Evolutionary conservation across 2,329 filamentous ascomycete species (phyloP).

Genomic region (Aspergillus melleus): DNA sequence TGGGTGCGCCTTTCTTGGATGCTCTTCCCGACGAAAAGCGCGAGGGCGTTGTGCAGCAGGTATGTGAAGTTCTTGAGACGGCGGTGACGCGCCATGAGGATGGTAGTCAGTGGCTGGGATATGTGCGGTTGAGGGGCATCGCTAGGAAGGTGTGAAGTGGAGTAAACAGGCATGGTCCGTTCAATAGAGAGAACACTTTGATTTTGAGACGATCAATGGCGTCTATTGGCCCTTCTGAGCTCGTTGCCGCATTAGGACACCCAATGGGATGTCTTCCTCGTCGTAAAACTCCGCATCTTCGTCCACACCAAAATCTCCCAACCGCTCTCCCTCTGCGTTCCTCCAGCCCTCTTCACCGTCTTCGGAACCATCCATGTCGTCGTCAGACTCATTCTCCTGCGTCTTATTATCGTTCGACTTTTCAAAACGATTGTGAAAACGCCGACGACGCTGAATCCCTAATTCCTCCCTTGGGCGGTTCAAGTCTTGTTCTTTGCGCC

Average conservation of each 20-base stretch:
- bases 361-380: constrained; percentile 23
- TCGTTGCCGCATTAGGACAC: constrained; percentile 51
- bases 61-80: constrained; percentile 55
- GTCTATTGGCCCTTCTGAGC: constrained; percentile 13
- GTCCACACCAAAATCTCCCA: constrained; percentile 65
- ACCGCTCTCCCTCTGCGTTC: constrained; percentile 62
- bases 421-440: constrained; percentile 42
- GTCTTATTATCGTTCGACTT: constrained; percentile 21
- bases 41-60: constrained; percentile 56
- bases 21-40: constrained; percentile 48
- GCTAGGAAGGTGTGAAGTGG: constrained; percentile 32
- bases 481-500: constrained; percentile 55
- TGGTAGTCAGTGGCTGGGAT: constrained; percentile 53
- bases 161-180: not conserved
- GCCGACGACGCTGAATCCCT: constrained; percentile 39
- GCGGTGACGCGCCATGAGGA: constrained; percentile 60
- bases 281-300: constrained; percentile 66
- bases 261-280: constrained; percentile 61
- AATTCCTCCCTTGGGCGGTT: constrained; percentile 40
- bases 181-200: not conserved
- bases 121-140: constrained; percentile 47
- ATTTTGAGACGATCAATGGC: not conserved
- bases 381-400: constrained; percentile 19
- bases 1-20: constrained; percentile 62
- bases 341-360: constrained; percentile 62